Evolutionary conservation across 495 filamentous ascomycete genomes (phyloP).

Genomic region (Neurospora tetrasperma): DNA sequence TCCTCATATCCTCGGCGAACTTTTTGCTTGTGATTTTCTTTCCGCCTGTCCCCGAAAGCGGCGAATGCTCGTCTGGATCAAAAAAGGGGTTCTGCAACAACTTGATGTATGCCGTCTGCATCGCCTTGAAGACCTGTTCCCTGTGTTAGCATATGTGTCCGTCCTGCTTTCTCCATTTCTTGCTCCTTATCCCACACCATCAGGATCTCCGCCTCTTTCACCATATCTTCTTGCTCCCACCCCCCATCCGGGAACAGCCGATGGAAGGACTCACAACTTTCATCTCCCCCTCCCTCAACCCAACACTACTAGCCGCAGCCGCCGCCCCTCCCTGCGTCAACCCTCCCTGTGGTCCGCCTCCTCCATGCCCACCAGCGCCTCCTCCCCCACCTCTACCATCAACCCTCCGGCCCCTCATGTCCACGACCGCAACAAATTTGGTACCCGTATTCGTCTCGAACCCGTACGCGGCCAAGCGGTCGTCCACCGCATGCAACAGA

Average conservation of each 20-base stretch:
- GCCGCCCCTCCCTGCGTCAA: constrained; percentile 12
- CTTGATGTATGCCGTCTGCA: constrained; percentile 83
- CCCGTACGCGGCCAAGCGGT: constrained; percentile 82
- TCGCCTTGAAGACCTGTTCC: constrained; percentile 68
- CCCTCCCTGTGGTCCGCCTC: constrained; percentile 2
- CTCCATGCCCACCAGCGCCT: constrained; percentile 14
- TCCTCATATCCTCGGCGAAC: constrained; percentile 72
- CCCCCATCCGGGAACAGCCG: not conserved
- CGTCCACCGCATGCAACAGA: constrained; percentile 83
- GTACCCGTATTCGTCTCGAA: constrained; percentile 96
- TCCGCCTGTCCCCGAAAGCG: constrained; percentile 39
- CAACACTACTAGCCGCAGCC: constrained; percentile 30
- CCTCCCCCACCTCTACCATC: constrained; percentile 16
- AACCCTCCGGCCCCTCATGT: constrained; percentile 56
- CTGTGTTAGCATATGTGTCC: not conserved
- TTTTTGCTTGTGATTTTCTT: constrained; percentile 66
- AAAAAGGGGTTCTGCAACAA: constrained; percentile 94
- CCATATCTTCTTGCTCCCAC: not conserved
- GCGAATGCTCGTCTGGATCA: constrained; percentile 72
- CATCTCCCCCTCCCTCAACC: constrained; percentile 70
- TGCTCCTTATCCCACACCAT: not conserved
- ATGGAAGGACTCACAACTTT: constrained; percentile 40
- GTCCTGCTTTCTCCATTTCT: not conserved
- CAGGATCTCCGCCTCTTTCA: not conserved
- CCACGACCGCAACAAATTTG: constrained; percentile 78